These are phyloP conservation scores for Zymoseptoria brevis DNA, from an alignment of 2,329 filamentous ascomycete species.

Conservation along the genomic window DNA sequence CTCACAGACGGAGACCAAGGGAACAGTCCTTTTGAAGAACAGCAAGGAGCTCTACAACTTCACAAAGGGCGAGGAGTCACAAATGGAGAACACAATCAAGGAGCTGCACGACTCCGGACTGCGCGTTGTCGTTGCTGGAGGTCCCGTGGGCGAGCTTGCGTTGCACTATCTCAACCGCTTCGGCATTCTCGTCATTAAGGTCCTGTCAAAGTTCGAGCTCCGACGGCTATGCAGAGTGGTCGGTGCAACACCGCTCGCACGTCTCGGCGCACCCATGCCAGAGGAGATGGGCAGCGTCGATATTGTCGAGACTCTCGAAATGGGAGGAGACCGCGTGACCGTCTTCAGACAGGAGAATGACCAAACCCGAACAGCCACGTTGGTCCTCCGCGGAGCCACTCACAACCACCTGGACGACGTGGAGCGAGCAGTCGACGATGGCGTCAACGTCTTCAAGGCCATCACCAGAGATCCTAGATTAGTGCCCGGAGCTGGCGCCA, in stretches of 20 bases:
- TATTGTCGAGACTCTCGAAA: constrained; percentile 92
- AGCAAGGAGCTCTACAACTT: constrained; percentile 99
- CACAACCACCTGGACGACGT: constrained; percentile 98
- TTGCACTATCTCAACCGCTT: constrained; percentile 97
- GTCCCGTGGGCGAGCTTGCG: constrained; percentile 90
- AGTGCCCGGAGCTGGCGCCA: constrained; percentile 88
- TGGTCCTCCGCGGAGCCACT: constrained; percentile 89
- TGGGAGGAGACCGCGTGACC: constrained; percentile 94
- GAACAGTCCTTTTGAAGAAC: constrained; percentile 91
- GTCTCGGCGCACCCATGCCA: constrained; percentile 96
- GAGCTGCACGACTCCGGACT: constrained; percentile 91
- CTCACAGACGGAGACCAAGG: constrained; percentile 97
- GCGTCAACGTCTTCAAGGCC: constrained; percentile 97
- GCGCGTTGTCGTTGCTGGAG: constrained; percentile 83
- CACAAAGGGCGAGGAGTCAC: constrained; percentile 89
- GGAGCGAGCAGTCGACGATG: constrained; percentile 93
- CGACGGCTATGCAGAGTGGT: constrained; percentile 91
- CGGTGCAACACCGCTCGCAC: constrained; percentile 89
- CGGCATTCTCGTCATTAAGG: constrained; percentile 91
- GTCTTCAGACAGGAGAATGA: constrained; percentile 97
- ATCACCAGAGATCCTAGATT: constrained; percentile 88
- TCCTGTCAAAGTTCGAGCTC: constrained; percentile 96
- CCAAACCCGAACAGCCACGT: constrained; percentile 81
- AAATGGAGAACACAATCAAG: constrained; percentile 87
- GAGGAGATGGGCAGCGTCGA: constrained; percentile 97